Conservation (phyloP, 2,329 filamentous ascomycete genomes). For the Penicillium janthinellum region DNA sequence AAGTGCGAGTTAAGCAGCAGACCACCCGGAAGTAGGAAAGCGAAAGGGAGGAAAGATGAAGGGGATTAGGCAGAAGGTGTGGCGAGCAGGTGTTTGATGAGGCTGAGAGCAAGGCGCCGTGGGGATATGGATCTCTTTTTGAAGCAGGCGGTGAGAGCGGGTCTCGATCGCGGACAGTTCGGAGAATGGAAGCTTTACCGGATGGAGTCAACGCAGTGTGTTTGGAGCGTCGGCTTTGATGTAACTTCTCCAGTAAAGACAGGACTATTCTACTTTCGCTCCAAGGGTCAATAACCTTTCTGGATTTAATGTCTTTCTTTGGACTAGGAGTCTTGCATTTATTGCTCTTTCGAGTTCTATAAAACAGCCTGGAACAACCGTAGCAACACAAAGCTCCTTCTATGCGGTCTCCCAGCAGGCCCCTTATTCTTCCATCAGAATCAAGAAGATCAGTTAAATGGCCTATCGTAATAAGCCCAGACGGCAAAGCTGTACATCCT, state of each 20-base stretch:
- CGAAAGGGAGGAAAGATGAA: constrained; percentile 7
- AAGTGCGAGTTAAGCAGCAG: neutral
- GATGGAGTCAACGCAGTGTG: neutral
- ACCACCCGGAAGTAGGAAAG: constrained; percentile 4
- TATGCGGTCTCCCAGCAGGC: neutral
- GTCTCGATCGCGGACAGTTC: constrained; percentile 3
- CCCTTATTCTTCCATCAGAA: neutral
- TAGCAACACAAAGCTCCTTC: neutral
- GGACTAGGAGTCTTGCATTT: neutral
- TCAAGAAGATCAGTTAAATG: no score
- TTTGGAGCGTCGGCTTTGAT: neutral
- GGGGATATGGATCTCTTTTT: constrained; percentile 16
- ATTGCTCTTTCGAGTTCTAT: neutral
- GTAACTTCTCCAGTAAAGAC: neutral
- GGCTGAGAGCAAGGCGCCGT: constrained; percentile 25
- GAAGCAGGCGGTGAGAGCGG: constrained; percentile 27
- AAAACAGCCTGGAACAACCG: neutral
- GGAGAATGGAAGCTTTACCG: neutral
- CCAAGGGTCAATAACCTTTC: neutral
- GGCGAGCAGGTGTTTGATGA: constrained; percentile 20
- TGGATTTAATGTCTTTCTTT: neutral
- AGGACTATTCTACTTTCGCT: neutral
- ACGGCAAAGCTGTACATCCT: neutral
- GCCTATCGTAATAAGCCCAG: no score
- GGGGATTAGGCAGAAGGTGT: constrained; percentile 22